Base-by-base conservation (phyloP, 2,329 filamentous ascomycete genomes). In the Camptophora hylomeconis region DNA sequence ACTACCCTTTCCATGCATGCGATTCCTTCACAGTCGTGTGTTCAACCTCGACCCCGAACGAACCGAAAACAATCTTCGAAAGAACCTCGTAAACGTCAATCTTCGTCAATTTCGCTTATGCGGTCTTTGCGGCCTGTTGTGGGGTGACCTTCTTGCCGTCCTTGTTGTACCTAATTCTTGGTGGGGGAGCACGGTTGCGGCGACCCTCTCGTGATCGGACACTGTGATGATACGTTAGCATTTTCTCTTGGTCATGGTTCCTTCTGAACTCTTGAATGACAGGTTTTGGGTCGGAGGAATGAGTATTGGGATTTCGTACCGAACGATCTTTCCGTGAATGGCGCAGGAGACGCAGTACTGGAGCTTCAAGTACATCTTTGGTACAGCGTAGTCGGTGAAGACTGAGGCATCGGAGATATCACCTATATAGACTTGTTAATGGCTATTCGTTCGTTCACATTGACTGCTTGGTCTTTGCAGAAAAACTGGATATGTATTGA, bases 321-420 rank as follows among this genome's bases (percentile, higher is more conserved):
- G 87, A 67, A 98, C 92, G 65, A 98, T 98, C 81, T 98, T 98
- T 75, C 89, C 89, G 75, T 98, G 89, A 51, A 98, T 98, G 59
- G 89, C 89, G 70, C 89, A 98, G 67, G 87, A 95, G 60, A 98
- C 89, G 67, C 89, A 98, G 83, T 98, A 98, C 74, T 98, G 89
- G 64, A 98, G 80, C 80, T 98, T 98, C 69, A 98, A 74, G 82
- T 98, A 98, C 92, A 98, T 98, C 82, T 98, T 98, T 69, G 89
- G 89, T 58, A 98, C 87, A 52, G 84, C 86, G 75, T 98, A 98
- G 72, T 98, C 89, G 57, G 80, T 65, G 70, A 95, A 98, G 67
- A 98, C 89, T 57, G 89, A 95, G 58, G 92, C 89, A 64, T 98
- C 89, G 49, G 86, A 94, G 71, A 98, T 98, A 83, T 98, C 89